Evolutionary conservation across 768 basidiomycete species (phyloP).

Genomic region (Mycena capillaripes): DNA sequence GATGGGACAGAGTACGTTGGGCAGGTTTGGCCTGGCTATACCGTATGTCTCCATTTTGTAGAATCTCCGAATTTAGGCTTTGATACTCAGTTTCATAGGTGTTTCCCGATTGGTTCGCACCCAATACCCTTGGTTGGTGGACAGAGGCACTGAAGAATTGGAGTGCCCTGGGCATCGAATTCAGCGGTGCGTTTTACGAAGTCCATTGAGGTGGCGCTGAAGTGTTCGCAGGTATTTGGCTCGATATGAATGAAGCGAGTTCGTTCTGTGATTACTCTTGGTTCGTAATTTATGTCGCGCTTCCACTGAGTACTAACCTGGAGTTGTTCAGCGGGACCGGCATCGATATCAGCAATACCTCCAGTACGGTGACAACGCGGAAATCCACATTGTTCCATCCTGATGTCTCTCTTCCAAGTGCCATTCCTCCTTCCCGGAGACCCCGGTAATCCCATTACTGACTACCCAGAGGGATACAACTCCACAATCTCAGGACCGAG

Average conservation of each 20-base stretch:
- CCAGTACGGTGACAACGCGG: constrained; percentile 1
- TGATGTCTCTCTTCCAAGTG: constrained; percentile 1
- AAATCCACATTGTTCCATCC: neutral
- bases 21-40: constrained; percentile 84
- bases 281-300: constrained; percentile 49
- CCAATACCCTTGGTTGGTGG: constrained; percentile 71
- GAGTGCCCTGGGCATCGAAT: constrained; percentile 65
- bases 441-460: constrained; percentile 64
- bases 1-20: constrained; percentile 82
- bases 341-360: constrained; percentile 67
- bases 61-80: no score
- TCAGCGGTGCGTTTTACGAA: constrained; percentile 38
- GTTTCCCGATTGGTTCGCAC: constrained; percentile 74
- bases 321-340: constrained; percentile 63
- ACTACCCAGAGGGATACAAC: constrained; percentile 84
- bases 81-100: no score
- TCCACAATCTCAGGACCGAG: constrained; percentile 72
- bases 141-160: constrained; percentile 71
- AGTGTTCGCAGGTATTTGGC: constrained; percentile 64
- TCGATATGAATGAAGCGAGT: constrained; percentile 79
- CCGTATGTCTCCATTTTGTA: constrained; percentile 64
- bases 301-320: no score
- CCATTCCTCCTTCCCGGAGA: constrained; percentile 72
- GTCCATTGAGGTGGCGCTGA: no score
- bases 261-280: constrained; percentile 77